Conservation (phyloP, 495 filamentous ascomycete genomes). For the Penicillium cosmopolitanum region DNA sequence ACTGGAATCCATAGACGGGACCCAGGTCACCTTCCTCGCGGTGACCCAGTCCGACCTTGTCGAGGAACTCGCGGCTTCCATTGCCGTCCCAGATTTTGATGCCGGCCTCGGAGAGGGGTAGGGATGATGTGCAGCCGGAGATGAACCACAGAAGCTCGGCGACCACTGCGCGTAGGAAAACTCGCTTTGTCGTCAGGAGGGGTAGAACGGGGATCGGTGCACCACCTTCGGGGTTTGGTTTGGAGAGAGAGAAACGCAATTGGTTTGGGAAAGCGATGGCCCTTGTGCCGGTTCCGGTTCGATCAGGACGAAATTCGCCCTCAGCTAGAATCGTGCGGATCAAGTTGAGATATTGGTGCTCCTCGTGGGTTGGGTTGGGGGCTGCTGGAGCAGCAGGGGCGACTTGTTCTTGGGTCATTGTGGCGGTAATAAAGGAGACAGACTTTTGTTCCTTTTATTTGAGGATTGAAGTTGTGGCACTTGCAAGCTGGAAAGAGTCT, state of each 20-base stretch:
- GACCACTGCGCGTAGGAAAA: slow-evolving; percentile 88
- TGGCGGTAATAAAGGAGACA: slow-evolving; percentile 13
- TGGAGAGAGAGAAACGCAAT: slow-evolving; percentile 82
- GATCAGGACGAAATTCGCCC: slow-evolving; percentile 82
- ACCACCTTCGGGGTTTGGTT: slow-evolving; percentile 43
- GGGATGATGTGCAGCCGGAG: slow-evolving; percentile 75
- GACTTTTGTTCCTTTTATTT: neutral
- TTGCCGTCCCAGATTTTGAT: slow-evolving; percentile 99
- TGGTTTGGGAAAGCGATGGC: slow-evolving; percentile 86
- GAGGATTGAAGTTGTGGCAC: neutral
- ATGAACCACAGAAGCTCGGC: slow-evolving; percentile 98
- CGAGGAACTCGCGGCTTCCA: slow-evolving; percentile 85
- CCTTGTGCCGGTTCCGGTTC: slow-evolving; percentile 90
- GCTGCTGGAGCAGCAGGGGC: slow-evolving; percentile 16
- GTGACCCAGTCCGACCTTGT: slow-evolving; percentile 76
- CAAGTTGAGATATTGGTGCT: slow-evolving; percentile 77
- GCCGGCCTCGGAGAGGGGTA: slow-evolving; percentile 70
- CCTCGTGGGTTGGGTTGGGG: slow-evolving; percentile 35
- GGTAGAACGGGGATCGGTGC: slow-evolving; percentile 67
- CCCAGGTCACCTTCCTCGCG: slow-evolving; percentile 88
- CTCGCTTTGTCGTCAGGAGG: slow-evolving; percentile 94
- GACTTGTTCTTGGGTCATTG: slow-evolving; percentile 33
- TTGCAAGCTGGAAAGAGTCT: neutral
- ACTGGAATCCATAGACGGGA: slow-evolving; percentile 98
- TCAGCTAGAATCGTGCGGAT: slow-evolving; percentile 73